Evolutionary conservation across 306 rosid species (phyloP).

Genomic region (Cicer judaicum): DNA sequence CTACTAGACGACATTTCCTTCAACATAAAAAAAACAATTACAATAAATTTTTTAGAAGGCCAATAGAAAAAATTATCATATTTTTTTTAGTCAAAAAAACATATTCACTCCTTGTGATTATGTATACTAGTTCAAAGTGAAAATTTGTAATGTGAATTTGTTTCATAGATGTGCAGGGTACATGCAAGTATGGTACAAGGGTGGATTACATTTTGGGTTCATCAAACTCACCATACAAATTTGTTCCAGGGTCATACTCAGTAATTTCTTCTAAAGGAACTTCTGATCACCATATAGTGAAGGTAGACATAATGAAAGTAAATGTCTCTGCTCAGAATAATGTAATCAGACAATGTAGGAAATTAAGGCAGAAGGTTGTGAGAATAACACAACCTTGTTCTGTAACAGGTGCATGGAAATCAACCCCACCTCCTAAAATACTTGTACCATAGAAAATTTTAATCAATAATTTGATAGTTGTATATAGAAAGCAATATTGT

Average conservation of each 20-base stretch:
- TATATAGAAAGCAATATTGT: not conserved
- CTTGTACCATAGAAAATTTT: constrained; percentile 20
- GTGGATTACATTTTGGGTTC: constrained; percentile 80
- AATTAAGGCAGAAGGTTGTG: constrained; percentile 54
- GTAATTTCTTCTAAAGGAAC: constrained; percentile 87
- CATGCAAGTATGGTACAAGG: constrained; percentile 89
- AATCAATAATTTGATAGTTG: not conserved
- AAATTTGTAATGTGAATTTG: constrained; percentile 32
- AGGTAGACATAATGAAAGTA: constrained; percentile 63
- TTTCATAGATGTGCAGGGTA: constrained; percentile 83
- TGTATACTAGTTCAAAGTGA: not conserved
- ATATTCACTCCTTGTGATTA: not conserved
- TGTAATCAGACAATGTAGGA: constrained; percentile 55
- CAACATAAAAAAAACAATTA: too few relatives aligned
- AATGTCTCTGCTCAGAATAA: constrained; percentile 46
- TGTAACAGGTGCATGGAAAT: constrained; percentile 50
- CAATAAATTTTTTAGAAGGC: too few relatives aligned
- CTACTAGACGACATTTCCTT: too few relatives aligned
- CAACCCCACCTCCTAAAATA: constrained; percentile 50
- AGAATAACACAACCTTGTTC: constrained; percentile 59
- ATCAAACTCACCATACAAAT: constrained; percentile 60
- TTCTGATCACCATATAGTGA: constrained; percentile 86
- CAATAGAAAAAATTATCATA: too few relatives aligned
- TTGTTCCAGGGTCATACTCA: constrained; percentile 77
- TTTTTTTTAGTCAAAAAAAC: too few relatives aligned